phyloP scores from a whole-genome alignment of 2,329 filamentous ascomycete species.

The Ophiosphaerella narmari region DNA sequence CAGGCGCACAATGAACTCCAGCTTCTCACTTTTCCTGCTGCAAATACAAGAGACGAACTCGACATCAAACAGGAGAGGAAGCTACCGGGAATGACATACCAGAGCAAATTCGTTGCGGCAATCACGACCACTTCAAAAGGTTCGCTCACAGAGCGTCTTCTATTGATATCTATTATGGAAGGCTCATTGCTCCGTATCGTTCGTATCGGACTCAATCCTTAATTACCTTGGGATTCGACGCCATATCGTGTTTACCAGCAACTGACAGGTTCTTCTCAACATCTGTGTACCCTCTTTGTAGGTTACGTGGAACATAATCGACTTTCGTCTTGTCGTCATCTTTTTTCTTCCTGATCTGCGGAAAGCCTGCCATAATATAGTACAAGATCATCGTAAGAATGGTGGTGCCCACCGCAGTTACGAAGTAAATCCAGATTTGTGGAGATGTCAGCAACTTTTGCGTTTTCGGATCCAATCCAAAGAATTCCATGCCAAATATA shows the following conservation, averaged over 20 bases:
- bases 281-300: slow-evolving; percentile 3
- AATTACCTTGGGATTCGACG: not conserved
- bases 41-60: not conserved
- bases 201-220: not conserved
- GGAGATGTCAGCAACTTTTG: slow-evolving; percentile 1
- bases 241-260: not conserved
- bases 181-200: not conserved
- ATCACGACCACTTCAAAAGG: not conserved
- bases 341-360: not conserved
- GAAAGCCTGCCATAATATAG: slow-evolving; percentile 4
- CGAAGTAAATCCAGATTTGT: slow-evolving; percentile 13
- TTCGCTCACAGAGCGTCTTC: not conserved
- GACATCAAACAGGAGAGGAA: not conserved
- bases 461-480: slow-evolving; percentile 4
- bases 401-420: slow-evolving; percentile 20
- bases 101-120: slow-evolving; percentile 1
- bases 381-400: slow-evolving; percentile 1
- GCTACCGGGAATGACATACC: slow-evolving; percentile 2
- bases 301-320: not conserved
- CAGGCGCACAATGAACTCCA: slow-evolving; percentile 5
- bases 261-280: not conserved
- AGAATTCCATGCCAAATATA: slow-evolving; percentile 12
- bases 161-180: not conserved
- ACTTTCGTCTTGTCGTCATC: not conserved
- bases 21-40: not conserved